phyloP scores from a whole-genome alignment of 306 rosid species.

The Prunus kanzakura region DNA sequence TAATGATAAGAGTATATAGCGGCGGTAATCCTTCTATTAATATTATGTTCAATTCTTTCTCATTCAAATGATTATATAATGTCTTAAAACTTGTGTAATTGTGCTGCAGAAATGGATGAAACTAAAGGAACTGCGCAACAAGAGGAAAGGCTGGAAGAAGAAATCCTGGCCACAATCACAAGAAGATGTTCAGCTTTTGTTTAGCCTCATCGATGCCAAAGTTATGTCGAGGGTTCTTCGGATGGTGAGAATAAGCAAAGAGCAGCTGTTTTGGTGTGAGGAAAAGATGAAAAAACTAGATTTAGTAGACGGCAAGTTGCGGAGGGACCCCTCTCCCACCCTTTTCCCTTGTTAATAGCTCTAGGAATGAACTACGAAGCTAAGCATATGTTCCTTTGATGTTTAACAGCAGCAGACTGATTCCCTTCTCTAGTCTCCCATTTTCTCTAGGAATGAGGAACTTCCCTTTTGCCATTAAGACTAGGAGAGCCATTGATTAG shows the following conservation, averaged over 20 bases:
- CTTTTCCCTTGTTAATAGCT: slow-evolving; percentile 73
- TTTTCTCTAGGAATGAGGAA: background rate
- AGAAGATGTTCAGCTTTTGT: slow-evolving; percentile 72
- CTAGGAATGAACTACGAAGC: background rate
- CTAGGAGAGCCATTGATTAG: background rate
- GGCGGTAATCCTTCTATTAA: background rate
- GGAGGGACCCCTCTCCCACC: slow-evolving; percentile 77
- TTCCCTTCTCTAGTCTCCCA: background rate
- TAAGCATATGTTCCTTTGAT: background rate
- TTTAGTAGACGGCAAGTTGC: slow-evolving; percentile 50
- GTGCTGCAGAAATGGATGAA: slow-evolving; percentile 67
- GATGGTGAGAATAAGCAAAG: slow-evolving; percentile 66
- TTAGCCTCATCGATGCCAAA: slow-evolving; percentile 66
- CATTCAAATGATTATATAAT: background rate
- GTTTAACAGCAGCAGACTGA: slow-evolving; percentile 4
- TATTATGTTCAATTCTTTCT: background rate
- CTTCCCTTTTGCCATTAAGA: background rate
- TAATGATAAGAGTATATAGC: too few relatives aligned
- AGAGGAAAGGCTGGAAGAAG: slow-evolving; percentile 73
- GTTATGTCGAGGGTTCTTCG: slow-evolving; percentile 62
- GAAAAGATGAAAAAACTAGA: slow-evolving; percentile 86
- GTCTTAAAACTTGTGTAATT: background rate
- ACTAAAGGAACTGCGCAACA: slow-evolving; percentile 67
- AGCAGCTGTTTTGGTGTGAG: slow-evolving; percentile 88
- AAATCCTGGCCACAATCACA: slow-evolving; percentile 62